Evolutionary conservation across 2,329 filamentous ascomycete genomes (phyloP), one percentile per base, ranked within the genome.

Genomic region (Ophiostoma australiae): DNA sequence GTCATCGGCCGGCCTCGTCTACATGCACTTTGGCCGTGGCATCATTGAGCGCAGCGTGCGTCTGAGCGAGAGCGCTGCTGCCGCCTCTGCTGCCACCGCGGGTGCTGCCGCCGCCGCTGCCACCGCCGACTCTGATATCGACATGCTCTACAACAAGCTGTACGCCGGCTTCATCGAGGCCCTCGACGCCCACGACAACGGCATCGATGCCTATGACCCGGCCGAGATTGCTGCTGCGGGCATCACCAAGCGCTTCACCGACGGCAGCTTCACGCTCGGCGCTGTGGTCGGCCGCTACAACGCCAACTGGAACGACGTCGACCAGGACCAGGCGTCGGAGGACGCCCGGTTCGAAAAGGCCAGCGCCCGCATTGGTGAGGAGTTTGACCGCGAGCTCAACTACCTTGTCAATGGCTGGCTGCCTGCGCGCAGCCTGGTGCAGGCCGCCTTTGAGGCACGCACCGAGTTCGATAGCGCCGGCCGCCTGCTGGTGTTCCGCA

Each of bases 101-200:
- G 80, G 84, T 27, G 67, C 68, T 31, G 72, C 73, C 20, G 58
- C 44, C 0, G 67, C 44, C 1, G 27, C 35, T 4, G n/a, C 55
- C 52, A 82, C 88, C 74, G 88, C 90, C 70, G 84, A 86, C 74
- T 80, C 87, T 63, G 89, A 93, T 75, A 90, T 95, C 65, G 84
- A 86, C 58, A 81, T 96, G 39, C 84, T 99, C 70, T 96, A 91
- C 84, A 85, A 88, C 77, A 97, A 97, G 84, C 82, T 99, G 69
- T 99, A 99, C 84, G 89, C 90, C 75, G 91, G 91, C 80, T 97
- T 98, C 80, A 86, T 99, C 79, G 95, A 99, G 84, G 93, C 95
- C 1, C 90, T 99, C 71, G 95, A 99, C 81, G 95, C 94, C 72
- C 94, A 99, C 81, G 95, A 99, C 84, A 99, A 99, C 80, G 95